Conservation (phyloP, 139 green algal species). For the Haematococcus lacustris region DNA sequence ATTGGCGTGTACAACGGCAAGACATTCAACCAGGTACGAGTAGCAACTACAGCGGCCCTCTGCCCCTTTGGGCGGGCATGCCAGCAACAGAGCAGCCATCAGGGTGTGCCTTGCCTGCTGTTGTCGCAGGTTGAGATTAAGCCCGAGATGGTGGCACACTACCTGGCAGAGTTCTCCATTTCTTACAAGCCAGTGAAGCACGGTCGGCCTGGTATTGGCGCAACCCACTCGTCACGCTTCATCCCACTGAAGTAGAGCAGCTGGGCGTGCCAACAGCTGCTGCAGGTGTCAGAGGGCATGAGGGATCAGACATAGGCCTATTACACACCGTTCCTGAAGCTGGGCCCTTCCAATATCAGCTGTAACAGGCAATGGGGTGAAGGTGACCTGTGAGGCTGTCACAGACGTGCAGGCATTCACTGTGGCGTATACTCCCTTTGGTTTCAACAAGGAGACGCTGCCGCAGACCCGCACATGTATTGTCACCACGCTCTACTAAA, state of each 20-base stretch:
- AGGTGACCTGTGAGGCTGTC: too few relatives aligned
- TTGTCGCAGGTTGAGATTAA: slow-evolving; percentile 37
- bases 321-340: too few relatives aligned
- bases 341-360: too few relatives aligned
- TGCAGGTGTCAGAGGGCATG: too few relatives aligned
- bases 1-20: slow-evolving; percentile 99
- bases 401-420: too few relatives aligned
- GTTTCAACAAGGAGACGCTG: too few relatives aligned
- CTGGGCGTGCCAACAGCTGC: too few relatives aligned
- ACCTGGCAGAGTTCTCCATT: slow-evolving; percentile 99
- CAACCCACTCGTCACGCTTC: slow-evolving; percentile 92
- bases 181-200: slow-evolving; percentile 98
- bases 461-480: too few relatives aligned
- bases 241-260: slow-evolving; percentile 98
- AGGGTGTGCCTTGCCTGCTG: not conserved
- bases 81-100: not conserved
- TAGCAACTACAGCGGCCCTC: not conserved
- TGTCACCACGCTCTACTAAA: too few relatives aligned
- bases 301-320: too few relatives aligned
- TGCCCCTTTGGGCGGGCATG: not conserved
- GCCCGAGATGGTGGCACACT: slow-evolving; percentile 98
- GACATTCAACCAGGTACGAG: slow-evolving; percentile 92
- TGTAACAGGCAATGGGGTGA: too few relatives aligned
- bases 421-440: too few relatives aligned
- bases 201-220: slow-evolving; percentile 93